These are phyloP conservation scores for Suhomyces bokatorum DNA, from an alignment of 1,139 yeast species.

Conservation along the genomic window DNA sequence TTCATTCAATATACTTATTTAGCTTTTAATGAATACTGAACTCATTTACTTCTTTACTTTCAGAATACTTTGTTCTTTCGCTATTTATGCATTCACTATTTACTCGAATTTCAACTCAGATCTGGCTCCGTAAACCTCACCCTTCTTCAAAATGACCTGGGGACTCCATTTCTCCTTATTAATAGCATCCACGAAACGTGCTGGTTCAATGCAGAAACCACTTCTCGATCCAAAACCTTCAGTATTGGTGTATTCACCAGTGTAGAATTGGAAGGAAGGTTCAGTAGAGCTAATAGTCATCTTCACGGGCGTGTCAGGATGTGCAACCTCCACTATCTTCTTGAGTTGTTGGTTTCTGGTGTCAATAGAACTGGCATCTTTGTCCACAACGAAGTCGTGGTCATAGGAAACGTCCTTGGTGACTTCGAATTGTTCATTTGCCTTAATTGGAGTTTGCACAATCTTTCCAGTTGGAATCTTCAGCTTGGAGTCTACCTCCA, in stretches of 20 bases:
- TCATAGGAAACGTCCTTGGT: constrained; percentile 42
- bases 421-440: constrained; percentile 26
- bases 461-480: constrained; percentile 54
- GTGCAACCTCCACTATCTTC: constrained; percentile 46
- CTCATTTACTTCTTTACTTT: too few species aligned
- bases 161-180: constrained; percentile 48
- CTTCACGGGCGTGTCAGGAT: constrained; percentile 46
- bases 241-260: constrained; percentile 54
- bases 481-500: constrained; percentile 38
- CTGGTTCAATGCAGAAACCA: constrained; percentile 68
- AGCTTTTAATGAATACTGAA: too few species aligned
- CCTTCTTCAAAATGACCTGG: constrained; percentile 55
- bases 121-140: constrained; percentile 55
- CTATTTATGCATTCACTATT: too few species aligned
- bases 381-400: constrained; percentile 51
- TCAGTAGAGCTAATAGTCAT: constrained; percentile 57
- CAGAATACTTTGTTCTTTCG: too few species aligned
- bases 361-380: constrained; percentile 33
- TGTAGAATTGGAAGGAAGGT: constrained; percentile 68
- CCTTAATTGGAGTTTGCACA: constrained; percentile 23
- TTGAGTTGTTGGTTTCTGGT: constrained; percentile 42
- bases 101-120: constrained; percentile 32
- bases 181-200: constrained; percentile 59
- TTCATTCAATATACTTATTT: too few species aligned
- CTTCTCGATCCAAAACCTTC: constrained; percentile 43